Conservation (phyloP, 371 early-diverging fungal genomes). For the Conidiobolus incongruus region DNA sequence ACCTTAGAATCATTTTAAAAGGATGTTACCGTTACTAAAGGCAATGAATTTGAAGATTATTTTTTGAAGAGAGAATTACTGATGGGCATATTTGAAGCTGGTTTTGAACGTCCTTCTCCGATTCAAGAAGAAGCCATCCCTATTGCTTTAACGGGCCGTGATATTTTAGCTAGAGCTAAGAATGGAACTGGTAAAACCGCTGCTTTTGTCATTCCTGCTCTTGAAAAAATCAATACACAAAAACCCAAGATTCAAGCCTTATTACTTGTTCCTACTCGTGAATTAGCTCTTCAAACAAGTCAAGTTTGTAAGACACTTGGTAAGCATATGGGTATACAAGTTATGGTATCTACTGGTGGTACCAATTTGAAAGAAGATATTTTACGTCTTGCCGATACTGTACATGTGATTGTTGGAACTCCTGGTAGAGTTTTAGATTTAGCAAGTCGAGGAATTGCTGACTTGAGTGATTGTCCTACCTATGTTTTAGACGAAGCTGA, state of each 20-base stretch:
- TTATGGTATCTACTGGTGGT: constrained; percentile 96
- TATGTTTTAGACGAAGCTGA: constrained; percentile 99
- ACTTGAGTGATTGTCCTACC: constrained; percentile 62
- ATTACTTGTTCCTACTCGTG: constrained; percentile 91
- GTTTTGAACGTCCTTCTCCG: constrained; percentile 95
- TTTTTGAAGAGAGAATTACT: constrained; percentile 86
- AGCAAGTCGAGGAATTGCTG: constrained; percentile 68
- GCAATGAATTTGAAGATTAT: constrained; percentile 95
- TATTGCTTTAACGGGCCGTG: constrained; percentile 83
- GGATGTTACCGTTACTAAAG: constrained; percentile 90
- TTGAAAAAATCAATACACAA: constrained; percentile 77
- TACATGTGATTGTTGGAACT: constrained; percentile 92
- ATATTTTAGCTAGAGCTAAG: constrained; percentile 92
- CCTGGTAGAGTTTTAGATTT: constrained; percentile 96
- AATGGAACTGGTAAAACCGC: constrained; percentile 99
- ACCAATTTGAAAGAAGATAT: constrained; percentile 96
- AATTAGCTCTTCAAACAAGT: constrained; percentile 88
- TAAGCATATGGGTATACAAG: constrained; percentile 75
- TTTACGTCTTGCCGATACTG: constrained; percentile 69
- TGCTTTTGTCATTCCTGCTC: constrained; percentile 85
- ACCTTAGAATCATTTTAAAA: constrained; percentile 5
- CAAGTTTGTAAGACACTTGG: constrained; percentile 87
- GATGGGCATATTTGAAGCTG: constrained; percentile 97
- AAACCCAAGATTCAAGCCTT: constrained; percentile 60
- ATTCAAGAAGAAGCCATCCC: constrained; percentile 99